Percentiles rank a stretch among this genome's conserved stretches.
These are phyloP conservation scores for Linderniella brevidens DNA, from an alignment of 257 asterid species.

Conservation along the genomic window DNA sequence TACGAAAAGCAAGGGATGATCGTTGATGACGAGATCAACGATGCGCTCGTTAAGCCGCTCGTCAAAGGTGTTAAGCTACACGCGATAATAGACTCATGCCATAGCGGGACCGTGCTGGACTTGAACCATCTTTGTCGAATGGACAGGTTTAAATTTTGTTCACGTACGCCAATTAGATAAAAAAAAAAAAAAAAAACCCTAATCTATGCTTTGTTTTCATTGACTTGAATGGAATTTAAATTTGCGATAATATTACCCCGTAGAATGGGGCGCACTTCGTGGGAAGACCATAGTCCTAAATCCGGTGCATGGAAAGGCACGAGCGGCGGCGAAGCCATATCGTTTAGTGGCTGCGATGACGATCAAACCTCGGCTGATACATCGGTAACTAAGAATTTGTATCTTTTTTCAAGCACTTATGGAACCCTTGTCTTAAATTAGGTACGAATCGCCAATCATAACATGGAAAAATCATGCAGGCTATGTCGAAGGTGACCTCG, in stretches of 20 bases:
- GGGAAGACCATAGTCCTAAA: slow-evolving; percentile 98
- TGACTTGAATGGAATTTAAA: neutral
- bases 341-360: slow-evolving; percentile 95
- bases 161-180: too few species aligned
- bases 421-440: too few species aligned
- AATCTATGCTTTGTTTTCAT: slow-evolving; percentile 7
- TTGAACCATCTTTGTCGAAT: slow-evolving; percentile 80
- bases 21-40: slow-evolving; percentile 89
- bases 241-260: neutral
- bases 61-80: slow-evolving; percentile 90
- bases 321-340: slow-evolving; percentile 78
- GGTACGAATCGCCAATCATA: too few species aligned
- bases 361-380: slow-evolving; percentile 94
- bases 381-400: slow-evolving; percentile 29
- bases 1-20: slow-evolving; percentile 95
- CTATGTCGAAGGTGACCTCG: slow-evolving; percentile 81
- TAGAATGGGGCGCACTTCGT: slow-evolving; percentile 69
- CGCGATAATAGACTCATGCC: slow-evolving; percentile 83
- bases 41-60: slow-evolving; percentile 69
- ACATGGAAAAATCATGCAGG: slow-evolving; percentile 20
- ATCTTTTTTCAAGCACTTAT: too few species aligned
- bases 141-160: slow-evolving; percentile 31
- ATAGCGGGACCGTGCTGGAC: slow-evolving; percentile 86
- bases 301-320: slow-evolving; percentile 88
- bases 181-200: slow-evolving; percentile 1